Percentiles rank a stretch among this genome's conserved stretches.
Conservation (phyloP, 768 basidiomycete genomes). For the Termitomyces sp. region DNA sequence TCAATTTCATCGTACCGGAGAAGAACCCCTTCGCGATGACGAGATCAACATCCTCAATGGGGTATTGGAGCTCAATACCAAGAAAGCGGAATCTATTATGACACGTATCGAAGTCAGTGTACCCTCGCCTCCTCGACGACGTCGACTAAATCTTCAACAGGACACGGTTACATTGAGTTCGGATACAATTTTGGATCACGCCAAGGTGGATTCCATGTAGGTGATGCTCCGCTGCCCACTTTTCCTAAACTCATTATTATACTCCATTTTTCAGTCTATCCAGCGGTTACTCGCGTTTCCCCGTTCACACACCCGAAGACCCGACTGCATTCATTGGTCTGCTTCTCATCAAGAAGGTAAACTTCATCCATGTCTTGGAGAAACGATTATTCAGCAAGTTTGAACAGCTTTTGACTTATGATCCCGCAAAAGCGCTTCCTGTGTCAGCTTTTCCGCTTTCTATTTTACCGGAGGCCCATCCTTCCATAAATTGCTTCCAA, state of each 20-base stretch:
- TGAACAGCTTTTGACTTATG: conserved; percentile 76
- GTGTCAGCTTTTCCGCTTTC: conserved; percentile 74
- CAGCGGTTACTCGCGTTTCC: conserved; percentile 92
- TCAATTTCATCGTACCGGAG: conserved; percentile 71
- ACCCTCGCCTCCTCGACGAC: not conserved
- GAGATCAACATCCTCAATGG: conserved; percentile 80
- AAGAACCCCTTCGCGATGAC: conserved; percentile 75
- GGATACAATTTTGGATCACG: conserved; percentile 75
- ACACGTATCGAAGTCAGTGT: conserved; percentile 63
- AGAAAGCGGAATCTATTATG: conserved; percentile 76
- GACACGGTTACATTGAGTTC: conserved; percentile 79
- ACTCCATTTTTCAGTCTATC: conserved; percentile 33
- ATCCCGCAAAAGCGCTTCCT: conserved; percentile 72
- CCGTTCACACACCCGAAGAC: conserved; percentile 71
- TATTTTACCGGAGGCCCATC: conserved; percentile 84
- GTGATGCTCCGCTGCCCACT: conserved; percentile 5
- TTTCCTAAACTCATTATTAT: conserved; percentile 2
- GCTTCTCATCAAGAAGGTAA: conserved; percentile 76
- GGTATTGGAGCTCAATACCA: conserved; percentile 71
- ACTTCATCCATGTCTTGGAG: not conserved
- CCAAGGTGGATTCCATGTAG: conserved; percentile 71
- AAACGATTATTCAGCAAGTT: not conserved
- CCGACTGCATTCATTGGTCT: conserved; percentile 73
- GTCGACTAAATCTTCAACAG: conserved; percentile 24
- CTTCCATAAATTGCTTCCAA: conserved; percentile 90